Conservation (phyloP, 2,329 filamentous ascomycete genomes). For the Exserohilum turcica region DNA sequence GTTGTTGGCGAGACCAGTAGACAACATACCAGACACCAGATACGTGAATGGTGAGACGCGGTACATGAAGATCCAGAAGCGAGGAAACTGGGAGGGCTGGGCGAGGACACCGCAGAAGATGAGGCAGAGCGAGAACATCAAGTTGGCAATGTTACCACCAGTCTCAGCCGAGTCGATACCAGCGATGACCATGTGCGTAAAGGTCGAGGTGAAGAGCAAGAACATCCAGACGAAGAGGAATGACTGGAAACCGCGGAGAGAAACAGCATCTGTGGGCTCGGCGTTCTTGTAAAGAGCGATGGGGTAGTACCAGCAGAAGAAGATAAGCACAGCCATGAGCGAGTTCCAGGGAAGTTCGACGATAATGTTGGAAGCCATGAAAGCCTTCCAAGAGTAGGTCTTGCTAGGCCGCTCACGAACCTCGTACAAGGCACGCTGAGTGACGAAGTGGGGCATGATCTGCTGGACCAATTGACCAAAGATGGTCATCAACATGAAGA, state of each 20-base stretch:
- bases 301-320: conserved; percentile 83
- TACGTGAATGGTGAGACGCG: conserved; percentile 83
- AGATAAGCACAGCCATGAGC: conserved; percentile 76
- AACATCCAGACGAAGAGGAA: conserved; percentile 78
- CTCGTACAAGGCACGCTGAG: conserved; percentile 81
- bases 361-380: conserved; percentile 80
- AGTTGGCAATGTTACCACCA: conserved; percentile 75
- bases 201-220: conserved; percentile 80
- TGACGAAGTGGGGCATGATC: conserved; percentile 85
- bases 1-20: conserved; percentile 71
- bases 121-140: conserved; percentile 73
- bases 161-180: conserved; percentile 76
- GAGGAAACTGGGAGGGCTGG: conserved; percentile 64
- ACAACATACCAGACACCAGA: conserved; percentile 73
- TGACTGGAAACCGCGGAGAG: conserved; percentile 76
- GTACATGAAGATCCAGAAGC: conserved; percentile 87
- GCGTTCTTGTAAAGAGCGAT: conserved; percentile 78
- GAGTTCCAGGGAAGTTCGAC: conserved; percentile 87
- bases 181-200: conserved; percentile 77
- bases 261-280: conserved; percentile 61
- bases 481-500: conserved; percentile 81
- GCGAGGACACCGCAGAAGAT: conserved; percentile 79
- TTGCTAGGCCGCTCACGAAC: conserved; percentile 83
- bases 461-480: conserved; percentile 81
- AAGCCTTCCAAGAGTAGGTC: conserved; percentile 83